Base-by-base conservation (phyloP, 768 basidiomycete genomes). In the Crassisporium funariophilum region DNA sequence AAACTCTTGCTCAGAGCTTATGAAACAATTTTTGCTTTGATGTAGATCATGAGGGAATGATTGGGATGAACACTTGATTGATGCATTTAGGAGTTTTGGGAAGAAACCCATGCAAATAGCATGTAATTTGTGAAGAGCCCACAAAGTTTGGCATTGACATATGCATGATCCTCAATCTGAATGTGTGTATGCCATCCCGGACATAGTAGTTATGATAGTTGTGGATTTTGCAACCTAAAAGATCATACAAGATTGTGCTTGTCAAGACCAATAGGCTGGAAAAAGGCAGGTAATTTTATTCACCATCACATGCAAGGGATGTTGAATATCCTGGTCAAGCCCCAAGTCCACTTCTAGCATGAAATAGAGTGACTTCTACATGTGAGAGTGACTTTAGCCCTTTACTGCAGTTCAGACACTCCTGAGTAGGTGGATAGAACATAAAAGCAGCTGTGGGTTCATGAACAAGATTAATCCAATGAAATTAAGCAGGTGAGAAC, bases 41-140 rank as follows among this genome's bases (percentile, higher is more conserved):
- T n/a, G n/a, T n/a, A 40, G 35, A 23, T 27, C 17, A 29, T 8
- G 8, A 10, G 6, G 15, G 7, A n/a, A n/a, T 6, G 20, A 5
- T 9, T 0, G 6, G 22, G 16, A 12, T 4, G 2, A 12, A 4
- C 46, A 25, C 10, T 35, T 43, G 25, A 48, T 41, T 2, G 46
- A 21, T 35, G 51, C 41, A 29, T 53, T 53, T 9, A 49, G 35
- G 23, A 49, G 31, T 53, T 53, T 22, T 49, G 52, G 9, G 41
- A 44, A 15, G 52, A 53, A 4, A 53, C 52, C 52, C 52, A 53
- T n/a, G 47, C 47, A 17, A 39, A 45, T 6, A 53, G 47, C 52
- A 53, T 53, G 11, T 29, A 34, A 22, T 36, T 48, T 10, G 46
- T 52, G 35, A 47, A 52, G 12, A 47, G 27, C 35, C 48, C 51